Base-by-base conservation (phyloP, 768 basidiomycete species). In the Rhodocollybia butyracea region DNA sequence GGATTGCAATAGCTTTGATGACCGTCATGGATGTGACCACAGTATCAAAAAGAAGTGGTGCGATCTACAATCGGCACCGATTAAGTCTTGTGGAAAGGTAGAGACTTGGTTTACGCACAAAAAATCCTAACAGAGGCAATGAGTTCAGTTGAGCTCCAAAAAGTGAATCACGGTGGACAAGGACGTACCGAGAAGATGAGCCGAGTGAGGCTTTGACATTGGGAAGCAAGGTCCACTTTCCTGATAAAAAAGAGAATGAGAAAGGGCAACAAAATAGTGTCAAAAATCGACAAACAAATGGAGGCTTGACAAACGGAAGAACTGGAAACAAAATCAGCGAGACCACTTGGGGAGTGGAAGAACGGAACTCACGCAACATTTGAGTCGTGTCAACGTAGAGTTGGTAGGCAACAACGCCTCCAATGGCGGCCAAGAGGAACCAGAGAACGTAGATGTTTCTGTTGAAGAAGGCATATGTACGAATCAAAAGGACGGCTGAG, bases 381-480 rank as follows among this genome's bases (percentile, higher is more conserved):
- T 90, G 83, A 8, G 86, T 83, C 4, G 83, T 83, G 60, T 84
- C 87, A 29, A 91, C 89, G 61, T 87, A 91, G 31, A 91, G 81
- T 65, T 91, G 89, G 69, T 91, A 91, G 36, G 88, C 82, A 11
- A 91, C 81, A 55, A 91, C 84, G 7, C 88, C 88, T 55, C 82
- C 78, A 11, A 91, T 74, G 12, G 86, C 83, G 55, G 77, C 78
- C 55, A 89, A 68, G 59, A 91, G 81, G 57, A 80, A 79, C 60
- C 76, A 73, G 39, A 91, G 76, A 50, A 91, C 70, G 64, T 83
- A 86, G 52, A 76, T 66, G 62, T 90, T 91, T 59, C 87, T 81
- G 63, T 89, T 89, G 76, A 91, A 91, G 71, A 91, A 91, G 3
- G 89, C 89, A 63, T 90, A 91, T 40, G 89, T 91, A 58, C 89